Conservation (phyloP, 345 rosid species). For the Crucihimalaya himalaica region DNA sequence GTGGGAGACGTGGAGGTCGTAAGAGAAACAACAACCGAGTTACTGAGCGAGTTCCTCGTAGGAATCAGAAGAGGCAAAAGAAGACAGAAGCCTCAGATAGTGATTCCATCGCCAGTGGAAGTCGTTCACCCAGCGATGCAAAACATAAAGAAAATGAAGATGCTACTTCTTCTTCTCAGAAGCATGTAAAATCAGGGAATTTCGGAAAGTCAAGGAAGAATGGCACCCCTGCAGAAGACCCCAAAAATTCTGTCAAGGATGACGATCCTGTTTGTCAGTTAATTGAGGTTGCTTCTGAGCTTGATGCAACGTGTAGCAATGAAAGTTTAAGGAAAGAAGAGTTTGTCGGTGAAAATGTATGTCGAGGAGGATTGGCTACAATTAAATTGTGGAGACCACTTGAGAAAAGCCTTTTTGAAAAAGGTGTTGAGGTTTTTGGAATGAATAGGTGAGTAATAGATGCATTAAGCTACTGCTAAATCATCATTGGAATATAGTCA, state of each 20-base stretch:
- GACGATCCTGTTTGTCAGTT: slow-evolving; percentile 45
- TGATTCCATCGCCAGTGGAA: slow-evolving; percentile 73
- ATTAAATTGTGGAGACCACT: slow-evolving; percentile 76
- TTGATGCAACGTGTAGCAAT: slow-evolving; percentile 49
- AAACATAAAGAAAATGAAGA: slow-evolving; percentile 83
- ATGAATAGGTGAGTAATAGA: slow-evolving; percentile 70
- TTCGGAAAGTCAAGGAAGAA: slow-evolving; percentile 63
- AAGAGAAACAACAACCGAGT: slow-evolving; percentile 93
- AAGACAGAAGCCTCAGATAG: slow-evolving; percentile 67
- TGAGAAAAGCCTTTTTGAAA: slow-evolving; percentile 86
- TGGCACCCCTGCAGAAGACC: slow-evolving; percentile 43
- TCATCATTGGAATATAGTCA: slow-evolving; percentile 4
- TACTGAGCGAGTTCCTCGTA: slow-evolving; percentile 72
- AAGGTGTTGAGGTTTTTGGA: slow-evolving; percentile 95
- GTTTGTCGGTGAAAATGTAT: slow-evolving; percentile 59
- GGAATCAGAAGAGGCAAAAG: slow-evolving; percentile 87
- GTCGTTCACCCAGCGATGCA: slow-evolving; percentile 48
- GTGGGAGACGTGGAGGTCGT: slow-evolving; percentile 58
- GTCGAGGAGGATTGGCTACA: slow-evolving; percentile 53
- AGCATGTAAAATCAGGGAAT: slow-evolving; percentile 58
- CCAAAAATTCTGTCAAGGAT: slow-evolving; percentile 43
- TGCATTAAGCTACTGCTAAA: slow-evolving; percentile 7
- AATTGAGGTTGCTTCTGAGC: slow-evolving; percentile 50
- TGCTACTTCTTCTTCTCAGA: slow-evolving; percentile 71
- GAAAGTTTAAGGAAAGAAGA: slow-evolving; percentile 65